Base-by-base conservation (phyloP, 108 stramenopile species). In the Skeletonema potamos region DNA sequence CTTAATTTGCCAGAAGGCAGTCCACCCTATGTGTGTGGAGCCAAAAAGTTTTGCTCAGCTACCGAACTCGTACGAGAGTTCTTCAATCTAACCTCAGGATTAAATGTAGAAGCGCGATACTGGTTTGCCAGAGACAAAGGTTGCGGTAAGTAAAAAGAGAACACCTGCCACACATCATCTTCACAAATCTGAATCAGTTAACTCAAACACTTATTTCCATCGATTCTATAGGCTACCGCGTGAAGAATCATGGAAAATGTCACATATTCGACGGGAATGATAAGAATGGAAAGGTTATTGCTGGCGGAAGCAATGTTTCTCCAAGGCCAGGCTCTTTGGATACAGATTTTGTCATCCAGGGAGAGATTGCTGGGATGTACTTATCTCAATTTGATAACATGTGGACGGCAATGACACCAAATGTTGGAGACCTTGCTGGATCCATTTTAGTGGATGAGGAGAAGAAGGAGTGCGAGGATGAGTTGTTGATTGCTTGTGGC, bases 181-280 rank as follows among this genome's bases (percentile, higher is more conserved):
- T 15, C 11, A 10, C 10, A 41, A 41, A 13, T 41, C 11, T 10
- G 39, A n/a, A n/a, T n/a, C 10, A 41, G 39, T 10, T 10, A 41
- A 41, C 39, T 32, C 9, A 41, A 41, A 6, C 39, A 41, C 13
- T 41, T 6, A 72, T 10, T 41, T 3, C 3, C 7, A 28, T 32
- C 30, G 30, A 41, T 10, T 41, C 39, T 41, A 10, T 2, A 41
- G 39, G 39, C 12, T 79, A 79, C 41, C 77, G 77, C 12, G 51
- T 79, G 33, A 79, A 79, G 29, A 79, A 74, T 66, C 77, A 79
- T 60, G 41, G 34, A 8, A 79, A 79, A 22, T 71, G 72, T 34
- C 27, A 66, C 34, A 39, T 74, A 12, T 71, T 79, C 34, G 77
- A 79, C 41, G 66, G 67, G 13, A 32, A 68, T 22, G 22, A 17